Base-by-base conservation (phyloP, 73 alveolate genomes). In the Tetrahymena thermophila region DNA sequence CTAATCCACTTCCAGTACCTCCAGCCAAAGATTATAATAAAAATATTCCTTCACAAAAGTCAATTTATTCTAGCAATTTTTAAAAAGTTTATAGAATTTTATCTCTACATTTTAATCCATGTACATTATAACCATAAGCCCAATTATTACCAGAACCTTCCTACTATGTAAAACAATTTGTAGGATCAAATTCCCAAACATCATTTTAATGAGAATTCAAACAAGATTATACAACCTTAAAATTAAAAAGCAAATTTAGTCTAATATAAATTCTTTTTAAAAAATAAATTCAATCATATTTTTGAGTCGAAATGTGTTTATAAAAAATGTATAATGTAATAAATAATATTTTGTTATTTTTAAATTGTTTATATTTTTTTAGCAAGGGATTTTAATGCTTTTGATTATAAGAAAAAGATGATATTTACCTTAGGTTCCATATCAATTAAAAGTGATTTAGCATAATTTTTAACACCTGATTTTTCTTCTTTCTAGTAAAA, bases 121-220 rank as follows among this genome's bases (percentile, higher is more conserved):
- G 96, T 28, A 56, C 55, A 37, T 94, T 94, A 25, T 83, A 94
- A 37, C 96, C 96, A 84, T 94, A 94, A 43, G 96, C 96, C 96
- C 96, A 94, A 94, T 94, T 94, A 85, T 94, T 94, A 23, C 96
- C 96, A 35, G 96, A 94, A 34, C 96, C 96, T 85, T 94, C 96
- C 28, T 94, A 85, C 43, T 94, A 84, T 17, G 96, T 94, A 56
- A 94, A 94, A 84, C 96, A 85, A 85, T 71, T 71, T n/a, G 17
- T 31, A 3, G 89, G 89, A 71, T 71, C 89, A 71, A 71, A 71
- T 71, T n/a, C 3, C 89, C 89, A 71, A 23, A 71, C 4, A 8
- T 71, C 89, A 71, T 71, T 71, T 71, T 71, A n/a, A 71, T 71
- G 89, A 23, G 43, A 10, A n/a, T n/a, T 28, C 17, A 71, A 34